Conservation (phyloP, 1,284 basidiomycete genomes). For the Tilletia horrida region DNA sequence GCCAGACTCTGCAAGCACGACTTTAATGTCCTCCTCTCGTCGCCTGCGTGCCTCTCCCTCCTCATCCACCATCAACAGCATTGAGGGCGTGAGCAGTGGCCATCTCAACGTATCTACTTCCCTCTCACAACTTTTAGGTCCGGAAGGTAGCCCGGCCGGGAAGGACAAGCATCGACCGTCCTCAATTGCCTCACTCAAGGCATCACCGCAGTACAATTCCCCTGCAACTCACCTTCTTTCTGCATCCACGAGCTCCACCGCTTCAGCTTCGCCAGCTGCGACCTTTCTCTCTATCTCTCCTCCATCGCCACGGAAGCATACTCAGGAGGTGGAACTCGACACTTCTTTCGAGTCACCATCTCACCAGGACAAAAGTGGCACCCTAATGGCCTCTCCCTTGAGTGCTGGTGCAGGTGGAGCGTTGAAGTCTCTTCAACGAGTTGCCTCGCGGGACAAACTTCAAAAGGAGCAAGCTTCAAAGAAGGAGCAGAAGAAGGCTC, state of each 20-base stretch:
- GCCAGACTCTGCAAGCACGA: neutral
- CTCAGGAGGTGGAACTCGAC: neutral
- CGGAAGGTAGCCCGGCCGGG: neutral
- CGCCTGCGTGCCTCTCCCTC: neutral
- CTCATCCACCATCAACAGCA: neutral
- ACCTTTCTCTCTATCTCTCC: slow-evolving; percentile 11
- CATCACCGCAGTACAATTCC: no score
- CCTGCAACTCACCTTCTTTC: neutral
- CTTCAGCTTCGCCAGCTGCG: slow-evolving; percentile 13
- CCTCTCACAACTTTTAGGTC: neutral
- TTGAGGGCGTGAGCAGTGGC: no score
- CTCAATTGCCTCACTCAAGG: neutral
- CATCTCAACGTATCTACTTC: neutral
- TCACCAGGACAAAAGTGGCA: neutral
- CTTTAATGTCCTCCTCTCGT: neutral
- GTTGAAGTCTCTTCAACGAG: slow-evolving; percentile 3
- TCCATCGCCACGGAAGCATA: slow-evolving; percentile 7
- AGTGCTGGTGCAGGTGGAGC: neutral
- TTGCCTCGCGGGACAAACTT: neutral
- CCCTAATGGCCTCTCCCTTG: neutral
- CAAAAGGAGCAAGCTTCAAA: neutral
- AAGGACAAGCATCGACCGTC: neutral
- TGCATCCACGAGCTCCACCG: neutral
- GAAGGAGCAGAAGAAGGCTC: neutral
- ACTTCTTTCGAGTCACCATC: neutral